Percentiles rank a stretch among this genome's conserved stretches.
Evolutionary conservation across 2,329 filamentous ascomycete species (phyloP).

Genomic region (Zasmidium angulare): DNA sequence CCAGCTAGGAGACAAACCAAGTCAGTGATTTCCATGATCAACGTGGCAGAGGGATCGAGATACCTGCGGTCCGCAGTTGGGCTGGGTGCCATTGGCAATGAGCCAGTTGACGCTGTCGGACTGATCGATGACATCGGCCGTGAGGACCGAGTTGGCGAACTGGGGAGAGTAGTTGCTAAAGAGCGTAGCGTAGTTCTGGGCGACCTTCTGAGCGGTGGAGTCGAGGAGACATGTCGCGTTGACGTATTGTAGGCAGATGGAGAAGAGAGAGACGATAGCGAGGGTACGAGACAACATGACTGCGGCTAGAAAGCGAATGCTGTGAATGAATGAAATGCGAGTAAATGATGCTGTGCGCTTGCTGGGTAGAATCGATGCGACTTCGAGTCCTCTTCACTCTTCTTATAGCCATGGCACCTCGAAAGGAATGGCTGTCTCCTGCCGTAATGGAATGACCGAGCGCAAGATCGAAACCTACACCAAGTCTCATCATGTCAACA

Average conservation of each 20-base stretch:
- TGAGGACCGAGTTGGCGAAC: conserved; percentile 20
- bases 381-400: neutral
- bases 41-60: no score
- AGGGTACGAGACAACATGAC: neutral
- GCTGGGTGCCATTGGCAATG: conserved; percentile 28
- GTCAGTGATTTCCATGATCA: neutral
- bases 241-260: neutral
- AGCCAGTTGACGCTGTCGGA: conserved; percentile 30
- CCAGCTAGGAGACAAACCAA: conserved; percentile 7
- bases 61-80: no score
- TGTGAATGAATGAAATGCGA: neutral
- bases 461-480: neutral
- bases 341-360: neutral
- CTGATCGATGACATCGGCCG: conserved; percentile 26
- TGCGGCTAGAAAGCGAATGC: neutral
- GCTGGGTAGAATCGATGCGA: no score
- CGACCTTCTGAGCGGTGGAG: conserved; percentile 20
- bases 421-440: neutral
- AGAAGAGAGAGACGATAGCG: neutral
- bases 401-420: neutral
- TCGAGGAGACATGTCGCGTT: conserved; percentile 18
- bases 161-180: conserved; percentile 26
- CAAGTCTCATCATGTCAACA: neutral
- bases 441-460: neutral
- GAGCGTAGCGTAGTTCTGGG: conserved; percentile 25